Conservation (phyloP, 2,329 filamentous ascomycete species). For the Talaromyces sp. region DNA sequence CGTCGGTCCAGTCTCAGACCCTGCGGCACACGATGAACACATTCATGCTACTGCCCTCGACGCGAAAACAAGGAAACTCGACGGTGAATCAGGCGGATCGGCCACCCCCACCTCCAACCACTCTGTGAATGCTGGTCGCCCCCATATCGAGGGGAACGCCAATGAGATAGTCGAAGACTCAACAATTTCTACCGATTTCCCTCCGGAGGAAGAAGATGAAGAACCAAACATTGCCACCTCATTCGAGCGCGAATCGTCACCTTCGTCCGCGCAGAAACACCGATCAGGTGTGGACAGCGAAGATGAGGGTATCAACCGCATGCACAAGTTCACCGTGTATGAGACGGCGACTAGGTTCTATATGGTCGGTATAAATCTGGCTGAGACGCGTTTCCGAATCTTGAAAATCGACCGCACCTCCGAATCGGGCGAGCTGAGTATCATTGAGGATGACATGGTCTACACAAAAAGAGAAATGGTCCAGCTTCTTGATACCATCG, state of each 20-base stretch:
- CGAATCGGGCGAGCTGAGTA: constrained; percentile 74
- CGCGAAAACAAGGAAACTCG: constrained; percentile 12
- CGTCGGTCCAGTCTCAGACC: constrained; percentile 24
- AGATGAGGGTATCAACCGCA: constrained; percentile 58
- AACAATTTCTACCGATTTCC: constrained; percentile 28
- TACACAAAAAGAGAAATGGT: constrained; percentile 93
- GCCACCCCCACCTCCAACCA: constrained; percentile 18
- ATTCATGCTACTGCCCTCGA: constrained; percentile 10
- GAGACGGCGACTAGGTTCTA: constrained; percentile 94
- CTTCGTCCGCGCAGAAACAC: constrained; percentile 42
- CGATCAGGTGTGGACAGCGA: constrained; percentile 39
- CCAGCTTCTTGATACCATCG: constrained; percentile 88
- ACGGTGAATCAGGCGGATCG: constrained; percentile 14
- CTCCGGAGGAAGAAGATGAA: constrained; percentile 46
- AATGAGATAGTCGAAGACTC: constrained; percentile 21
- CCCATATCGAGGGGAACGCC: constrained; percentile 16
- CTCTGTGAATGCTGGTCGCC: constrained; percentile 6
- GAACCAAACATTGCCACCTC: constrained; percentile 49
- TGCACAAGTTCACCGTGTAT: constrained; percentile 98
- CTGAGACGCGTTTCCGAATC: constrained; percentile 85
- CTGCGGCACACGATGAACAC: constrained; percentile 18
- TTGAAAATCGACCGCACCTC: constrained; percentile 92
- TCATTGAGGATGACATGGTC: constrained; percentile 92
- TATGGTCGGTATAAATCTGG: constrained; percentile 87
- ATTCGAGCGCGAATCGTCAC: constrained; percentile 47